phyloP scores from a whole-genome alignment of 2,329 filamentous ascomycete species.

The Fusarium pilosicola region DNA sequence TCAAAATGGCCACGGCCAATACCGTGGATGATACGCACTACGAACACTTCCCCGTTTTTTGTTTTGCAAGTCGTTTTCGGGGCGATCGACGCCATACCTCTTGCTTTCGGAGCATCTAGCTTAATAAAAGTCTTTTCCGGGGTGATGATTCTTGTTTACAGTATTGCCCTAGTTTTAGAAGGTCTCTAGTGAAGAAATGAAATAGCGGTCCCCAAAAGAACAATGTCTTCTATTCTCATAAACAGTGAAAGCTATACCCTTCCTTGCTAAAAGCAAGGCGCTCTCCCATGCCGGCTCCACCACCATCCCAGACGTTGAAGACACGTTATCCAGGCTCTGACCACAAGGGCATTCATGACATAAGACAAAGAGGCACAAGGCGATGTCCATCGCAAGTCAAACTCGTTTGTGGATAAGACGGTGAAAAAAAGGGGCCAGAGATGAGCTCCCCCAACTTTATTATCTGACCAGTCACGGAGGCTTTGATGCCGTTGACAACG shows the following conservation, averaged over 20 bases:
- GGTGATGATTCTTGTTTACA: neutral
- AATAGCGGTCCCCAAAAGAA: rapidly evolving
- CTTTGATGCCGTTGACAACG: neutral
- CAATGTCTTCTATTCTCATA: neutral
- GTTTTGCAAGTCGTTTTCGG: neutral
- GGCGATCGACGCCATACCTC: neutral
- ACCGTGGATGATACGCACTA: too few species aligned
- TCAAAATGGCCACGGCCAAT: too few species aligned
- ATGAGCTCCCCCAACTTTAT: neutral
- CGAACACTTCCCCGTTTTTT: neutral
- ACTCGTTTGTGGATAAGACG: neutral
- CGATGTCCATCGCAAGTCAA: rapidly evolving
- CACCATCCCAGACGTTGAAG: rapidly evolving
- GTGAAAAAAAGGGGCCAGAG: neutral
- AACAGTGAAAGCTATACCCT: neutral
- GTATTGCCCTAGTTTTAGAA: neutral
- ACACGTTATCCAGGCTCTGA: neutral
- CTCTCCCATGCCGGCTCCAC: neutral
- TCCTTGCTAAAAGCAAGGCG: neutral
- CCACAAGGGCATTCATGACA: neutral
- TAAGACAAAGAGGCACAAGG: neutral
- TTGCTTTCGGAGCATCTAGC: neutral
- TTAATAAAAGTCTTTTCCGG: neutral
- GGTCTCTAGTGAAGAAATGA: neutral
- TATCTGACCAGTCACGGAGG: neutral